A percentile compares a stretch with the other conserved stretches of the same genome.
Evolutionary conservation across 768 basidiomycete genomes (phyloP).

Genomic region (Tulasnella sp.): DNA sequence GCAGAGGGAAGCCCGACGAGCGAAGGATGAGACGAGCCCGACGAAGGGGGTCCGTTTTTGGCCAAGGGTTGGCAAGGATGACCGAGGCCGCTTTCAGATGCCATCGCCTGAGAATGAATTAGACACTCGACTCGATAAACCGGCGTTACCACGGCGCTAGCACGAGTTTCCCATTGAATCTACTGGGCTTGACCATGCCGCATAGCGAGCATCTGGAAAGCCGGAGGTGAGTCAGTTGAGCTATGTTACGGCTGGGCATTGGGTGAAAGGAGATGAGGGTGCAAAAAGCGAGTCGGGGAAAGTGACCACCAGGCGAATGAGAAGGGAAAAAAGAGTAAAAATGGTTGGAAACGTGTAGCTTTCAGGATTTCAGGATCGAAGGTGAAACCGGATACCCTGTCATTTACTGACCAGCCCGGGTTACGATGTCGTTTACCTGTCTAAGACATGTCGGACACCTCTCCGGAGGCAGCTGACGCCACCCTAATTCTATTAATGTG

Average conservation of each 20-base stretch:
- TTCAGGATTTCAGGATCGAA: conserved; percentile 16
- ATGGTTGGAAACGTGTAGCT: conserved; percentile 12
- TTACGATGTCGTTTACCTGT: no score
- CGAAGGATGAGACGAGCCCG: neutral
- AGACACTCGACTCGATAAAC: neutral
- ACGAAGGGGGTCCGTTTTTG: neutral
- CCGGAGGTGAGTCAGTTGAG: neutral
- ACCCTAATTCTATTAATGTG: neutral
- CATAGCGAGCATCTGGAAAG: conserved; percentile 7
- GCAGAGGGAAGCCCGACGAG: neutral
- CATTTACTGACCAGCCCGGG: no score
- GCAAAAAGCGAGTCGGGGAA: conserved; percentile 12
- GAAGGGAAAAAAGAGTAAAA: neutral
- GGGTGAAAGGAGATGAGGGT: neutral
- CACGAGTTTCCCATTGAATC: neutral
- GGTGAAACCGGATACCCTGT: no score
- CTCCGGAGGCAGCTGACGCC: no score
- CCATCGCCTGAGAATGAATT: neutral
- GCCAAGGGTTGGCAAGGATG: neutral
- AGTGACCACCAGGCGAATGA: neutral
- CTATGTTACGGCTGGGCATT: neutral
- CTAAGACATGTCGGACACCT: no score
- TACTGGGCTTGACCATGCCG: neutral
- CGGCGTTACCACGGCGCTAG: neutral
- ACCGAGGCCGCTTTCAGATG: neutral